phyloP scores from a whole-genome alignment of 345 rosid genomes.

The Zanthoxylum bungeanum region DNA sequence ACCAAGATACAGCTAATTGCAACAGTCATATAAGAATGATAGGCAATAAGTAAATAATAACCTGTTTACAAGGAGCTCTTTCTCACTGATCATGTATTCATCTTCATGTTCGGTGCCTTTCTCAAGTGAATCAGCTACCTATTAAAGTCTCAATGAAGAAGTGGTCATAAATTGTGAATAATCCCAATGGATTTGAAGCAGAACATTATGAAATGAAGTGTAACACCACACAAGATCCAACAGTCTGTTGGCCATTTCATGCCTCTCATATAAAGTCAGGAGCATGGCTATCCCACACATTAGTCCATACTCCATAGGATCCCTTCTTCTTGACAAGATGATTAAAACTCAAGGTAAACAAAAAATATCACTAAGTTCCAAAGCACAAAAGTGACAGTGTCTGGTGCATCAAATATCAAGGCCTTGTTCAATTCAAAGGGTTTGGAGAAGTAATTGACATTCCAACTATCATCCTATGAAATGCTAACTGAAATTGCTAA shows the following conservation, averaged over 20 bases:
- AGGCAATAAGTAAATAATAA: constrained; percentile 20
- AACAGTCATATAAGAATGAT: background rate
- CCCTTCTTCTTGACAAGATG: background rate
- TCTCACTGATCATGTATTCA: constrained; percentile 99
- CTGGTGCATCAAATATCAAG: background rate
- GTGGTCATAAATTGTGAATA: background rate
- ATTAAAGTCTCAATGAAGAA: constrained; percentile 9
- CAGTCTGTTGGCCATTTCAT: background rate
- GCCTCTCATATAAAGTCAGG: background rate
- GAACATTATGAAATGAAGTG: background rate
- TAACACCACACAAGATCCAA: background rate
- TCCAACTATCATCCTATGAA: background rate
- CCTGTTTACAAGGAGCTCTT: constrained; percentile 95
- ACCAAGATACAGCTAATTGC: background rate
- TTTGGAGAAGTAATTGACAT: background rate
- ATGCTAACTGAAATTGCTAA: constrained; percentile 13
- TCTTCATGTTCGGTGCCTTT: constrained; percentile 99
- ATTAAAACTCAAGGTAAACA: background rate
- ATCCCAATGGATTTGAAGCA: background rate
- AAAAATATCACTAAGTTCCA: background rate
- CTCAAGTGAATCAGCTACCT: constrained; percentile 99
- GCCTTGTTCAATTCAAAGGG: background rate
- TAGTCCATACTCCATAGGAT: background rate
- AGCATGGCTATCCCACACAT: background rate
- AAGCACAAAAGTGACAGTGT: background rate